Base-by-base conservation (phyloP, 2,329 filamentous ascomycete species). In the Tympanopsis confertula region DNA sequence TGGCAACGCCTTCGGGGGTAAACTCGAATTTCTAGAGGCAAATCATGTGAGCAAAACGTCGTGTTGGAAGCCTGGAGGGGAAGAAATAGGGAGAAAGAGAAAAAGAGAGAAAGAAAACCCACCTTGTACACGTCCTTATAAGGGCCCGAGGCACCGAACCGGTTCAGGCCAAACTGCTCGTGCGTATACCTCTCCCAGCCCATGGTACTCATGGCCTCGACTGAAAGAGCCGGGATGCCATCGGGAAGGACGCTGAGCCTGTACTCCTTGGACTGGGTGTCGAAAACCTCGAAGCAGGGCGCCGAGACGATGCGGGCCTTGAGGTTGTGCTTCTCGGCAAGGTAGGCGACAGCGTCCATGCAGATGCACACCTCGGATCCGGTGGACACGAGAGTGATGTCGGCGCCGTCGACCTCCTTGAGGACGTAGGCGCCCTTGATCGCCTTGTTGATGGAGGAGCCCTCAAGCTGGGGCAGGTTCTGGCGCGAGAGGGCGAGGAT, bases 21-120 rank as follows among this genome's bases (percentile, higher is more conserved):
- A 98, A 95, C 66, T 96, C 91, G 68, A 98, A 98, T 78, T 95
- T 96, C 84, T 93, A 53, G n/a, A n/a, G n/a, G n/a, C n/a, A n/a
- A n/a, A n/a, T n/a, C n/a, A n/a, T n/a, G n/a, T n/a, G n/a, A n/a
- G n/a, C n/a, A n/a, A n/a, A n/a, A n/a, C n/a, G n/a, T n/a, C n/a
- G n/a, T n/a, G n/a, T n/a, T 53, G 56, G 37, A 40, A 18, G 37
- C 50, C 52, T 57, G 69, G 57, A 69, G 57, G 41, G 47, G 36
- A 30, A 38, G 49, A 41, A 45, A 36, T n/a, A n/a, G n/a, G n/a
- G n/a, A n/a, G n/a, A n/a, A 20, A 10, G 13, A 13, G 39, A 26
- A 33, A 32, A 30, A 10, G 7, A 14, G 22, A 19, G n/a, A n/a
- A n/a, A n/a, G n/a, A n/a, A n/a, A 42, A 63, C 74, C 65, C 70